Percentiles rank a stretch among this genome's conserved stretches.
These are phyloP conservation scores for Parietichytrium sp. DNA, from an alignment of 108 stramenopile genomes.

Conservation along the genomic window DNA sequence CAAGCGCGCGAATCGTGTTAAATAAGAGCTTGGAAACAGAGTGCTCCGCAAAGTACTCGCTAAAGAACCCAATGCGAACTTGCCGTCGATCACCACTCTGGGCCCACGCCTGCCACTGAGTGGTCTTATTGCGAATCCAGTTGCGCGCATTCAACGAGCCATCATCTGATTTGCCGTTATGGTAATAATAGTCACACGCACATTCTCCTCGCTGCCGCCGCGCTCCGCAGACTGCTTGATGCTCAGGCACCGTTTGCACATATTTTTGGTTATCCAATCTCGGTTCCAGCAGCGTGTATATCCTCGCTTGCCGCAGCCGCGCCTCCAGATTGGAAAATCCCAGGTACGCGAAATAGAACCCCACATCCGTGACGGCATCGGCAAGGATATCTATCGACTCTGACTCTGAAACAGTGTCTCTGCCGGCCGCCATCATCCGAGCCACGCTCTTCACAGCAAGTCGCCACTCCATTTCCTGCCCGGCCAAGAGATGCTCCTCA, in stretches of 20 bases:
- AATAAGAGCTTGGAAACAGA: background rate
- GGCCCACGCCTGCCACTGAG: background rate
- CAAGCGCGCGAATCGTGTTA: background rate
- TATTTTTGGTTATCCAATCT: background rate
- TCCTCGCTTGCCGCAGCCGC: background rate
- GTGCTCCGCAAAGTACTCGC: background rate
- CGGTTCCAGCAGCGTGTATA: background rate
- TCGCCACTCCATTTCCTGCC: too few species aligned
- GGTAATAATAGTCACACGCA: too few species aligned
- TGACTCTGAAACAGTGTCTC: too few species aligned
- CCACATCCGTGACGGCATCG: background rate
- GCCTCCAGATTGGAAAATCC: background rate
- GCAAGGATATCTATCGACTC: too few species aligned
- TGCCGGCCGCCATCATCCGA: too few species aligned
- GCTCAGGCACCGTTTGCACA: background rate
- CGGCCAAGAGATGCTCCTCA: too few species aligned
- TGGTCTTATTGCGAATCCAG: background rate
- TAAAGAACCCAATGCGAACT: background rate
- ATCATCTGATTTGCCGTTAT: too few species aligned
- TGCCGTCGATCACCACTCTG: background rate
- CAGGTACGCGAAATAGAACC: background rate
- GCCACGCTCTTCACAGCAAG: too few species aligned
- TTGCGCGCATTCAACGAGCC: background rate
- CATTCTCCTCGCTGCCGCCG: too few species aligned
- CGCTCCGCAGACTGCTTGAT: background rate